Base-by-base conservation (phyloP, 2,329 filamentous ascomycete species). In the Aspergillus sp. region DNA sequence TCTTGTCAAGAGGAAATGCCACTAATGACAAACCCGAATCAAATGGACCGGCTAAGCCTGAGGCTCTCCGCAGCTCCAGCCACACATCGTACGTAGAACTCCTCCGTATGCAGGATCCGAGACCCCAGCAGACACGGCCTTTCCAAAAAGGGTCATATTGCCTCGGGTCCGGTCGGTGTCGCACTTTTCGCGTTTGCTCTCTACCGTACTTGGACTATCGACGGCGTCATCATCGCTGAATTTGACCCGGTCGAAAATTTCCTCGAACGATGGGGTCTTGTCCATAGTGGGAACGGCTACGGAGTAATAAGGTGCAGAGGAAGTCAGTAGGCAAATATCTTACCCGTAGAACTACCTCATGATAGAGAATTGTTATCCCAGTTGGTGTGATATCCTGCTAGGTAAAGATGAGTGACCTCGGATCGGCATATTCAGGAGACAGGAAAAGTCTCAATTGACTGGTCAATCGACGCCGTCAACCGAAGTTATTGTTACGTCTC, bases 1-100 rank as follows among this genome's bases (percentile, higher is more conserved):
- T 45, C 44, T 43, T n/a, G n/a, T n/a, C n/a, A n/a, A n/a, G n/a
- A n/a, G n/a, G n/a, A n/a, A n/a, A n/a, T n/a, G n/a, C n/a, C n/a
- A n/a, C n/a, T n/a, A n/a, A n/a, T n/a, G n/a, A n/a, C n/a, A n/a
- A n/a, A n/a, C n/a, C n/a, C n/a, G n/a, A n/a, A n/a, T n/a, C n/a
- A n/a, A n/a, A n/a, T n/a, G n/a, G n/a, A n/a, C n/a, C 52, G 58
- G 48, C 65, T 63, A 64, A 62, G 66, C 64, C 62, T 69, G 59
- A 64, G 61, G 53, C 61, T 55, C 65, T 65, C 66, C 62, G 58
- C 59, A 48, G 52, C 54, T 60, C 60, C 60, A 29, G 25, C 59
- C 54, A 42, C 49, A 47, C 49, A 40, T 48, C 49, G n/a, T n/a
- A n/a, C n/a, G n/a, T n/a, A n/a, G n/a, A n/a, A n/a, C n/a, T n/a